A percentile compares a stretch with the other conserved stretches of the same genome.
Evolutionary conservation across 2,329 filamentous ascomycete species (phyloP).

Genomic region (Diplodia sapinea): DNA sequence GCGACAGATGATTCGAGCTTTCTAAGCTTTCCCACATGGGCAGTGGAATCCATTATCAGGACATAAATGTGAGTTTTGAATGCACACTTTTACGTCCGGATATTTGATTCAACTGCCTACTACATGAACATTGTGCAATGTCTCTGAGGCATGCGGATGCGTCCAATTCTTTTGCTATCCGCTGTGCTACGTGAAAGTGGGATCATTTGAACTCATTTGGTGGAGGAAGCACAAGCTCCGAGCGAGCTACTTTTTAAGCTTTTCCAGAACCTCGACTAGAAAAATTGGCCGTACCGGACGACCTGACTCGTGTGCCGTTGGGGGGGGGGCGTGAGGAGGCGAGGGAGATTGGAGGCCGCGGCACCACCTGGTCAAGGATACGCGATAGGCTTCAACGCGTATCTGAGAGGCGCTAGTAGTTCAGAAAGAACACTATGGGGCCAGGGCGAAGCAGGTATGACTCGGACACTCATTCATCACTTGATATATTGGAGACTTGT

Average conservation of each 20-base stretch:
- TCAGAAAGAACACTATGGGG: neutral
- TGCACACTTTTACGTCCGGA: too few species aligned
- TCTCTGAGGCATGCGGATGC: too few species aligned
- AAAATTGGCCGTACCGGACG: neutral
- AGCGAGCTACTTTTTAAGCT: neutral
- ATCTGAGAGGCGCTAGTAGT: conserved; percentile 8
- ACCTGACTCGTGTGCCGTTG: conserved; percentile 9
- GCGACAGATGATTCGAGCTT: too few species aligned
- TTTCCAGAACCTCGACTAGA: conserved; percentile 8
- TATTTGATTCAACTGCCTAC: too few species aligned
- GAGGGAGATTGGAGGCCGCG: conserved; percentile 1
- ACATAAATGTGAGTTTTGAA: too few species aligned
- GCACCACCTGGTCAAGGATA: neutral
- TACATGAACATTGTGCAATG: too few species aligned
- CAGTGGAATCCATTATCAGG: too few species aligned
- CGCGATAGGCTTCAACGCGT: conserved; percentile 10
- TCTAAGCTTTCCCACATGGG: too few species aligned
- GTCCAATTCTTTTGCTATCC: too few species aligned
- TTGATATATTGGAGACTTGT: conserved; percentile 11
- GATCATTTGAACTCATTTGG: neutral
- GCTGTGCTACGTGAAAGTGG: too few species aligned
- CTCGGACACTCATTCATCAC: neutral
- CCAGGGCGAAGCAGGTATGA: neutral
- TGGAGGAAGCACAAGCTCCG: neutral
- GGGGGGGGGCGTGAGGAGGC: neutral